Percentiles rank a stretch among this genome's conserved stretches.
Evolutionary conservation across 306 rosid species (phyloP).

Genomic region (Mucuna pruriens): DNA sequence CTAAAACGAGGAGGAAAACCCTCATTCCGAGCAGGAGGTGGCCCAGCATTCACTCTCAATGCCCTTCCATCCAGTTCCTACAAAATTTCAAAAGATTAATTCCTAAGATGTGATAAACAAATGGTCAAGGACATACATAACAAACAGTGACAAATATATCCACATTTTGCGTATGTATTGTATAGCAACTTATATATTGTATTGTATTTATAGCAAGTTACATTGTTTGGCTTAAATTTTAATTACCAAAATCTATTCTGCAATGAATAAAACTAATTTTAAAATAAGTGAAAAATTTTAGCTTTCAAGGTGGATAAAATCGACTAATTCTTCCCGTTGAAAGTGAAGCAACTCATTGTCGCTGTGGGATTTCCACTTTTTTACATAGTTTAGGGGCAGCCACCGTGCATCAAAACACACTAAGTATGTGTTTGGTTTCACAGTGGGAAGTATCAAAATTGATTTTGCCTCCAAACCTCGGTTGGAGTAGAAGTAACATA

Average conservation of each 20-base stretch:
- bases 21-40: constrained; percentile 70
- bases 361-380: not conserved
- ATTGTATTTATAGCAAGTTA: too few species aligned
- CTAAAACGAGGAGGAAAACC: constrained; percentile 42
- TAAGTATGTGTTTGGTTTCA: too few species aligned
- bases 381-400: not conserved
- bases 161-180: too few species aligned
- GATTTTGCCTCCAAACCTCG: too few species aligned
- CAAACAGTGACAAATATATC: not conserved
- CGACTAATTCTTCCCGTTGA: not conserved
- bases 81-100: constrained; percentile 27
- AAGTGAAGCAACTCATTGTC: not conserved
- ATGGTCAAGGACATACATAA: not conserved
- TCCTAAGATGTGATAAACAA: constrained; percentile 21
- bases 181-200: too few species aligned
- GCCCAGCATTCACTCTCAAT: constrained; percentile 87
- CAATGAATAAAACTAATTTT: not conserved
- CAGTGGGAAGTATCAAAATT: too few species aligned
- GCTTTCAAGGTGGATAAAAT: not conserved
- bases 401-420: not conserved
- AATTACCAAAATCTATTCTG: not conserved
- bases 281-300: not conserved
- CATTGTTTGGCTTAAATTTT: not conserved
- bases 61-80: constrained; percentile 85
- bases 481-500: too few species aligned